Base-by-base conservation (phyloP, 768 basidiomycete species). In the Serpula lacrymans region DNA sequence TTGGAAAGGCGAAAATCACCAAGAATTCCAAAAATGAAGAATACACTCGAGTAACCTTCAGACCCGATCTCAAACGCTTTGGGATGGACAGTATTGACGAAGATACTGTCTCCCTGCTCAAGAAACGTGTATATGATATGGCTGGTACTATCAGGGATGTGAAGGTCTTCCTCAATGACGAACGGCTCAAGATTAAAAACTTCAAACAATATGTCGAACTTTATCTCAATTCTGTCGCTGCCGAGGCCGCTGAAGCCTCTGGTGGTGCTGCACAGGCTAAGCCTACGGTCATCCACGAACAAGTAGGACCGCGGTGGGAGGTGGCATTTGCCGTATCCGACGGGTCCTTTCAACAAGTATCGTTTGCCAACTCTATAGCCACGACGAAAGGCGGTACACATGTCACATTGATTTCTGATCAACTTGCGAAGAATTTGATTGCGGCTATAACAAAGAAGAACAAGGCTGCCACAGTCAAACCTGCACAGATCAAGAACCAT, bases 121-220 rank as follows among this genome's bases (percentile, higher is more conserved):
- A 83, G 61, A 90, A 92, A 64, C 91, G 96, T 34, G 95, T 95
- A 3, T 97, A 90, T 60, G 96, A 99, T 58, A 77, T 99, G 77
- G 91, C 94, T 2, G 96, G 96, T n/a, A 94, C 92, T 6, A 77
- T 90, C 44, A 89, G 78, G 63, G 87, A 92, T 50, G 73, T 95
- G 62, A 97, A 97, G 60, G 95, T 98, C 17, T 91, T 76, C 60
- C 72, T 97, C 45, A 93, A 98, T 58, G 91, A 88, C 62, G 88
- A 95, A 59, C 76, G 88, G 16, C 62, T 97, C 53, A 94, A 93
- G 59, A 74, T 96, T 69, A 93, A 92, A 68, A 84, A 80, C 56
- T 99, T 99, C 81, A 93, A 92, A 69, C 81, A 92, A 65, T 99
- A 98, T 59, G 89, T 96, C 45, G 91, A 98, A 33, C 74, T 98